Evolutionary conservation across 179 eudicot species (phyloP), one percentile per base, ranked within the genome.

Genomic region (Drosera spatulata): DNA sequence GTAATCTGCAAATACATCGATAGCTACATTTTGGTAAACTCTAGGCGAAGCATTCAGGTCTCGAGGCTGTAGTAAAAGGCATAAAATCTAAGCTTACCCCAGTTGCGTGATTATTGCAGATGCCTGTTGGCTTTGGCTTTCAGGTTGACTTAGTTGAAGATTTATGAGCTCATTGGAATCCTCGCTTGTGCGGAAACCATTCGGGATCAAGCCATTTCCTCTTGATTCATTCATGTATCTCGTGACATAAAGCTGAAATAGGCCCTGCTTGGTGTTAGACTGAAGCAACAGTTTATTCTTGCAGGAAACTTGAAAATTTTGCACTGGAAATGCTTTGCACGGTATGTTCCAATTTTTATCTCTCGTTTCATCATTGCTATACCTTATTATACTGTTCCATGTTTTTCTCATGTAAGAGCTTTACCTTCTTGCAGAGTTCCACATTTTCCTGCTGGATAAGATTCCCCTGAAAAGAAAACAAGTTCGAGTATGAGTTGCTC

Each of bases 341-440:
- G 5, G 5, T 7, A 50, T n/a, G 53, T 5, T 4, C 13, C 4
- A 15, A 4, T 4, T 10, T 50, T 50, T 50, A 10, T 50, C 53
- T 7, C 22, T 2, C 5, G 4, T 7, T 10, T 50, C 53, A n/a
- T 37, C 43, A 52, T 41, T 43, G 13, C 11, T 10, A 11, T 50
- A 50, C 53, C 53, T 50, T 84, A 81, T 82, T 74, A 61, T 77
- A 73, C 62, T 80, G 59, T 58, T 79, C 86, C 60, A 64, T 61
- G 62, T 83, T 86, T 71, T 79, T 83, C 75, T 78, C 71, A 46
- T 71, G 71, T 66, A 72, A 49, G 56, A 69, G 68, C 69, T 75
- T 78, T 74, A 82, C 81, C 82, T 84, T 93, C 78, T 80, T 79
- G 71, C 75, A 63, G 61, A 93, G 77, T 59, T 86, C 88, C 68